These are phyloP conservation scores for Eucalyptus grandis DNA, from an alignment of 345 rosid species.

Conservation along the genomic window DNA sequence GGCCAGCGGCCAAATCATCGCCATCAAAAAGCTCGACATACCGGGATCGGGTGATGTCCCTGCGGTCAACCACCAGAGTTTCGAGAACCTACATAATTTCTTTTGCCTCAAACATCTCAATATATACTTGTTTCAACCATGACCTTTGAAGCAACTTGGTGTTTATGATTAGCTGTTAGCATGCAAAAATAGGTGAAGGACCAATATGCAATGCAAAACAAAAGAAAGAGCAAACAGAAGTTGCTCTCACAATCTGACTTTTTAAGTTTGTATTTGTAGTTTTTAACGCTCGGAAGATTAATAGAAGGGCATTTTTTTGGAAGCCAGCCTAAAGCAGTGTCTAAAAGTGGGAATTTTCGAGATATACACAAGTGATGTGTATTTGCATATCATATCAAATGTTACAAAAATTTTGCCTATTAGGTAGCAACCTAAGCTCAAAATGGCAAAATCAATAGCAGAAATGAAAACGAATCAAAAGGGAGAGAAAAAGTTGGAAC, in stretches of 20 bases:
- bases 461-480: too few relatives aligned
- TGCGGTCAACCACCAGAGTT: slow-evolving; percentile 14
- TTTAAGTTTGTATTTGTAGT: not conserved
- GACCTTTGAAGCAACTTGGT: not conserved
- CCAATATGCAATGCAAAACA: not conserved
- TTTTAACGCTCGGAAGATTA: not conserved
- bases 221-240: not conserved
- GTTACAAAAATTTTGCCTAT: too few relatives aligned
- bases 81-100: slow-evolving; percentile 12
- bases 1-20: too few relatives aligned
- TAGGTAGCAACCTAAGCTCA: not conserved
- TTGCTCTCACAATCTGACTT: not conserved
- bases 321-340: not conserved
- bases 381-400: too few relatives aligned
- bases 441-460: too few relatives aligned
- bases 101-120: too few relatives aligned
- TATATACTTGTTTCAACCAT: not conserved
- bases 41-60: slow-evolving; percentile 23
- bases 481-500: too few relatives aligned
- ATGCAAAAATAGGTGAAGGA: not conserved
- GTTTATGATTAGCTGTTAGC: not conserved
- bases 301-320: not conserved
- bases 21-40: slow-evolving; percentile 21
- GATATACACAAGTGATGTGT: not conserved
- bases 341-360: not conserved